Evolutionary conservation across 306 rosid genomes (phyloP), one percentile per base, ranked within the genome.

Genomic region (Echinosophora koreensis): DNA sequence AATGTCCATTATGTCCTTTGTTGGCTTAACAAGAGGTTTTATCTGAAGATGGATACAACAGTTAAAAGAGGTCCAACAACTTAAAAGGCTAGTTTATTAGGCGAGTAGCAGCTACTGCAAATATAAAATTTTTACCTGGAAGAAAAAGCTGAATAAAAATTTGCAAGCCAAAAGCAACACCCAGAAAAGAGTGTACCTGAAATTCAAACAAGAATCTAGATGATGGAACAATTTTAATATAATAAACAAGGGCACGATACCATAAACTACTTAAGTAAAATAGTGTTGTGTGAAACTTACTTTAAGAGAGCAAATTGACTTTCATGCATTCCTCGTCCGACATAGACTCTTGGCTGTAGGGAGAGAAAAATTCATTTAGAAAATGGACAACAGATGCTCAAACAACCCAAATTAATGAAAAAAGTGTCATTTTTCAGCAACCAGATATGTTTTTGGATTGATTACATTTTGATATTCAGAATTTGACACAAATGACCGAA

Each of bases 271-370:
- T 71, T 69, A 64, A 44, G 66, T 76, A 78, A 76, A 57, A 75
- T 54, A 59, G 57, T 15, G 37, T 37, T 58, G 55, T 32, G 35
- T 59, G 61, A 71, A 86, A 76, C 99, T 83, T 87, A 95, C 99
- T 90, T 95, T 22, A 95, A 57, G 47, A 92, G 96, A 80, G 93
- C 57, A 86, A 84, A 89, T 71, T 86, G 97, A 70, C 97, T 92
- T 76, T 95, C 99, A 71, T 95, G 99, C 99, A 95, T 95, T 78
- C 99, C 99, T 79, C 99, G 89, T 58, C 99, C 99, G 39, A 95
- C 66, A 74, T 95, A 95, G 85, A 92, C 84, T 82, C 99, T 89
- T 79, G 97, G 99, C 99, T 95, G 88, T 87, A 82, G 44, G 69
- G 64, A 61, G 28, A 79, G 27, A 51, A 80, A 85, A 27, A 69